Base-by-base conservation (phyloP, 176 grass and related monocot species). In the Urochloa ruziziensis region DNA sequence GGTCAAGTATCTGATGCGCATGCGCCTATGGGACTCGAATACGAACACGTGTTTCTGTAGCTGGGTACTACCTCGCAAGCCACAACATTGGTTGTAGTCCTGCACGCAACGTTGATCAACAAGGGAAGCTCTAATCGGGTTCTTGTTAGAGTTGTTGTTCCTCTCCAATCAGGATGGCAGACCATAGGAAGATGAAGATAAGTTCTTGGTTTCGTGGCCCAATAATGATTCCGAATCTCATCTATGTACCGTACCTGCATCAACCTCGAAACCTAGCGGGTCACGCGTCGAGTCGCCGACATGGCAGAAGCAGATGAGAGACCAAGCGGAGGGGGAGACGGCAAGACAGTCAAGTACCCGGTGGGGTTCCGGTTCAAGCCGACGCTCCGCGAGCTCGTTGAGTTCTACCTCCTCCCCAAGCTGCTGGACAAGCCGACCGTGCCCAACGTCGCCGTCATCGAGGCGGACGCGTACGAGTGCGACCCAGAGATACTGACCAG, bases 371-470 rank as follows among this genome's bases (percentile, higher is more conserved):
- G 78, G 3, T 86, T 90, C 57, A 8, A 48, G 1, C 88, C 79
- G n/a, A 79, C 35, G 73, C 23, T 46, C 27, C 17, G 19, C 6
- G 83, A 86, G 56, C 78, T 73, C 10, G 36, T 82, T 30, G 36
- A 71, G 53, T 46, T 25, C 68, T 80, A 84, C 15, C 82, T 89
- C 87, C 68, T 89, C 29, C 82, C 82, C n/a, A 79, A 17, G 65
- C 78, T 90, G 33, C 54, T 78, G 63, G 46, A 25, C 83, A 19
- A 12, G 36, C 72, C 54, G 12, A 28, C 10, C 46, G 72, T 71
- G 33, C 71, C 43, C 72, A 70, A 56, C 6, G 27, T 47, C 46
- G 8, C 8, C 34, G 7, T 86, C 72, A 86, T 82, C 83, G 65
- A 90, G 3, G 72, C 79, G 6, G 17, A 78, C 64, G 72, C 81